Conservation (phyloP, 108 stramenopile genomes). For the Cyclotella atomus region DNA sequence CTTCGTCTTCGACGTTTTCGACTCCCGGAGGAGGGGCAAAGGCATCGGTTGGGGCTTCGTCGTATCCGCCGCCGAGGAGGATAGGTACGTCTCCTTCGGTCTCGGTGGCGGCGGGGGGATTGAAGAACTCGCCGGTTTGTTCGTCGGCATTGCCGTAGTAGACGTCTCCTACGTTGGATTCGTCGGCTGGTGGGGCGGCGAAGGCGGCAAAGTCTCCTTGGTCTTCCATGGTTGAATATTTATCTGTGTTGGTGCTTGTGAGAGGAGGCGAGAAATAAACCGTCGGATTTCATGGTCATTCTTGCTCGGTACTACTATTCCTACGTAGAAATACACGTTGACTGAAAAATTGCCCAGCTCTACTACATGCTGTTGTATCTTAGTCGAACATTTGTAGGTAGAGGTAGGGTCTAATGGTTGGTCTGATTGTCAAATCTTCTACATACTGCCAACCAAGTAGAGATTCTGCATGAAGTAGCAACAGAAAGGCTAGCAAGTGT, state of each 20-base stretch:
- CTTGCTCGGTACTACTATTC: background rate
- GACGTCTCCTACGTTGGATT: slow-evolving; percentile 37
- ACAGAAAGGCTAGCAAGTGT: no score
- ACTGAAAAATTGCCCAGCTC: no score
- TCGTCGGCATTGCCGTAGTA: slow-evolving; percentile 36
- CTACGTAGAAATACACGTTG: no score
- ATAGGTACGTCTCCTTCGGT: slow-evolving; percentile 19
- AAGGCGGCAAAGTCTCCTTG: slow-evolving; percentile 34
- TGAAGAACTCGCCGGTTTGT: slow-evolving; percentile 45
- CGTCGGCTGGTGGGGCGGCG: slow-evolving; percentile 34
- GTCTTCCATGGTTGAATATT: background rate
- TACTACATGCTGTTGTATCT: no score
- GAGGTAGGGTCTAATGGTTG: no score
- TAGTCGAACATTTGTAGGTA: no score
- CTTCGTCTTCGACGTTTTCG: slow-evolving; percentile 46
- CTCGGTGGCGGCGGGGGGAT: slow-evolving; percentile 19
- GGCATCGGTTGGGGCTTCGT: slow-evolving; percentile 16
- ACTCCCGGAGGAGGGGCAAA: background rate
- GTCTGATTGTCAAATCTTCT: no score
- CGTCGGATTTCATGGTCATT: background rate
- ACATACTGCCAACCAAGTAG: no score
- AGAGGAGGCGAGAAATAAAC: background rate
- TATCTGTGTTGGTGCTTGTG: background rate
- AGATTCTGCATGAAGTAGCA: no score
- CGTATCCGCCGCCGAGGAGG: slow-evolving; percentile 12